Conservation (phyloP, 768 basidiomycete species). For the Multifurca ochricompacta region DNA sequence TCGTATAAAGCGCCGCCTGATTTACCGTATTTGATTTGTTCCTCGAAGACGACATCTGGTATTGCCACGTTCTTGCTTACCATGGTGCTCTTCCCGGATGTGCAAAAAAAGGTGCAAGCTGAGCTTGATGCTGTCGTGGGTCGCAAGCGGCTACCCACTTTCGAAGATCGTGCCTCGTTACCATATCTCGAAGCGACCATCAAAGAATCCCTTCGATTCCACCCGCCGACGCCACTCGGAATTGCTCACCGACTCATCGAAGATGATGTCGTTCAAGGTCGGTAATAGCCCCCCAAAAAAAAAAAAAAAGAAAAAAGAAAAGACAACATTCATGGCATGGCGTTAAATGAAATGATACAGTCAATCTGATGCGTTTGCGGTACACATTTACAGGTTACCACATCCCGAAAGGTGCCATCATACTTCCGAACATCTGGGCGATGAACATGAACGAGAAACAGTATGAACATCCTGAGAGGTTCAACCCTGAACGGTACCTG, state of each 20-base stretch:
- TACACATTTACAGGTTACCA: constrained; percentile 24
- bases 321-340: too few relatives aligned
- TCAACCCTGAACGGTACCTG: constrained; percentile 16
- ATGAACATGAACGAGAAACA: constrained; percentile 19
- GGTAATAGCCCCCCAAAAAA: neutral
- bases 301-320: neutral
- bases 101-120: constrained; percentile 15
- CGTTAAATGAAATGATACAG: too few relatives aligned
- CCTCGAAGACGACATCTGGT: constrained; percentile 12
- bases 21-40: neutral
- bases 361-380: neutral
- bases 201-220: constrained; percentile 20
- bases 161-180: constrained; percentile 12
- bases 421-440: constrained; percentile 30
- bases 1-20: neutral
- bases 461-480: constrained; percentile 13
- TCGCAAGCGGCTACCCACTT: constrained; percentile 16
- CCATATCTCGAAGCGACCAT: constrained; percentile 20
- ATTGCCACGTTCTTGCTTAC: constrained; percentile 18
- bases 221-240: constrained; percentile 20
- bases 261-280: constrained; percentile 27
- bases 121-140: constrained; percentile 19
- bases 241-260: constrained; percentile 28
- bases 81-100: constrained; percentile 18
- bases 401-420: constrained; percentile 30